Conservation (phyloP, 2,329 filamentous ascomycete species). For the Pyrenophora teres region DNA sequence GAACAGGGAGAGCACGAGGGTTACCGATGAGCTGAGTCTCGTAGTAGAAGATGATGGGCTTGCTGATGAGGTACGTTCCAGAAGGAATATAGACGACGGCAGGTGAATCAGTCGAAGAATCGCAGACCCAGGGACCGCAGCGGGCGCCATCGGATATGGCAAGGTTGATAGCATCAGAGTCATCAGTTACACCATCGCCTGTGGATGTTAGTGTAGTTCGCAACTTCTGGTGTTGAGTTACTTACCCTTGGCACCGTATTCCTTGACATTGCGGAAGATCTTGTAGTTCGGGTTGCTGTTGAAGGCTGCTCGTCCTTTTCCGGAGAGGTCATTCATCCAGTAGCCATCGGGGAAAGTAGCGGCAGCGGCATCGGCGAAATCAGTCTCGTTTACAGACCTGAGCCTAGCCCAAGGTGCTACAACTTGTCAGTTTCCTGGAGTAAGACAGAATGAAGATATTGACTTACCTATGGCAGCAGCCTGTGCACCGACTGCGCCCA, state of each 20-base stretch:
- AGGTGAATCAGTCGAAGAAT: conserved; percentile 57
- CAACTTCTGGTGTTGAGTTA: neutral
- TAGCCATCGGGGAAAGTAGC: conserved; percentile 34
- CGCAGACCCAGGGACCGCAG: conserved; percentile 51
- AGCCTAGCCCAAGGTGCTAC: conserved; percentile 16
- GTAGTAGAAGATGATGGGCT: conserved; percentile 66
- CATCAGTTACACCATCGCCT: conserved; percentile 48
- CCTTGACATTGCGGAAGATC: conserved; percentile 52
- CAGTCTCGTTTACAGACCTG: neutral
- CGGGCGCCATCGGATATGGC: conserved; percentile 52
- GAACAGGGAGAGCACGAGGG: conserved; percentile 59
- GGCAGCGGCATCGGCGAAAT: conserved; percentile 3
- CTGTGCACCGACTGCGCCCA: conserved; percentile 33
- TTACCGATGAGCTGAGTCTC: conserved; percentile 67
- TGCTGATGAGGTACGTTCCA: conserved; percentile 59
- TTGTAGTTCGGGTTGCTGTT: conserved; percentile 46
- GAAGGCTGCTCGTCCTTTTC: conserved; percentile 51
- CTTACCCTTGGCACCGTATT: conserved; percentile 52
- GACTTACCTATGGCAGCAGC: conserved; percentile 25
- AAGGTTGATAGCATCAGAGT: conserved; percentile 61
- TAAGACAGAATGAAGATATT: neutral
- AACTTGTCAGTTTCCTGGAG: conserved; percentile 3
- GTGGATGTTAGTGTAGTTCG: conserved; percentile 14
- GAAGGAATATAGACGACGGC: conserved; percentile 63
- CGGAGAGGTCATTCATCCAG: conserved; percentile 52